Evolutionary conservation across 805 yeast genomes (phyloP), one percentile per base, ranked within the genome.

Genomic region (Spencermartinsiella europaea): DNA sequence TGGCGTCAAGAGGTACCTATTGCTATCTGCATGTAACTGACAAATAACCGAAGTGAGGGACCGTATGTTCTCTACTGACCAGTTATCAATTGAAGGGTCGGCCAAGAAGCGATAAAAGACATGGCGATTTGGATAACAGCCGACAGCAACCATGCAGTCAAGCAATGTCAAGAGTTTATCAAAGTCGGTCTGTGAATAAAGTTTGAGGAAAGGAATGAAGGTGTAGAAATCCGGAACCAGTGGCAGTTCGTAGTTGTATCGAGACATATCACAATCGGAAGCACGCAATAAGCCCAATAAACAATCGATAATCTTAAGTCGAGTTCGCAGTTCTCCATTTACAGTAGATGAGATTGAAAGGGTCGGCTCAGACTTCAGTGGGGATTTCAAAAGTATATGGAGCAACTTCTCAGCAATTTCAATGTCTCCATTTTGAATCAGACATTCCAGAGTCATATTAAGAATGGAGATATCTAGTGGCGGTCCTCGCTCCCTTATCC

Each of bases 381-480:
- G 21, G 7, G 19, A n/a, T 7, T 27, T 27, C 34, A 38, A 10
- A 8, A 38, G 34, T 17, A 8, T 7, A n/a, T 25, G 15, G 22
- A 38, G 21, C 8, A 38, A 12, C 5, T 7, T 8, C 20, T 38
- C 33, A 16, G 42, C 42, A 5, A 7, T n/a, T 15, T 22, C 42
- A 21, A 25, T 25, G 5, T 38, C 52, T 7, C 59, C 56, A 36
- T 54, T 38, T 0, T 52, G 45, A 12, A 64, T 47, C 21, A 63
- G 50, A 4, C 50, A 39, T 12, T 45, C 35, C 48, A 63, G 40
- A 38, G 59, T 47, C 4, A 59, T 31, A 39, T 56, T 54, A 46
- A 65, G 19, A 16, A 60, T 45, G 3, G 51, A 34, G 17, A 53
- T 54, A 41, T 65, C 69, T 4, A 60, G 41, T 4, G 63, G 50